Conservation (phyloP, 805 yeast species). For the Pichia insulana region DNA sequence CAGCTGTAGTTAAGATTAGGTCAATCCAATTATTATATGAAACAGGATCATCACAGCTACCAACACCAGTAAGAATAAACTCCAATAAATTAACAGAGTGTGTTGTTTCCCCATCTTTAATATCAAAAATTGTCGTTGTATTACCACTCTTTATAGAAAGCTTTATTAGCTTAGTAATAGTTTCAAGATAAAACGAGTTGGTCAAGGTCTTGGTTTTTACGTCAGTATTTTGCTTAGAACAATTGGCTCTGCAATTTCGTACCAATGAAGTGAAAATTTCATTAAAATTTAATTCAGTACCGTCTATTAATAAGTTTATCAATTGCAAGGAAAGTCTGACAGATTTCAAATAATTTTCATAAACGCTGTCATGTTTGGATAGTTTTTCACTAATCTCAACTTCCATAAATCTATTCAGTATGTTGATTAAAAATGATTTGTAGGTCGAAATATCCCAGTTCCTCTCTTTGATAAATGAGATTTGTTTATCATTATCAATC, state of each 20-base stretch:
- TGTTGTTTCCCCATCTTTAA: neutral
- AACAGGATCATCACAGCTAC: slow-evolving; percentile 15
- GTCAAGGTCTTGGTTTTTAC: neutral
- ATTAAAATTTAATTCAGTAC: slow-evolving; percentile 46
- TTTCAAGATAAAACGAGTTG: slow-evolving; percentile 17
- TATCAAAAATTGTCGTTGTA: slow-evolving; percentile 5
- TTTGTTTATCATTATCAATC: slow-evolving; percentile 36
- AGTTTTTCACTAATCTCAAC: slow-evolving; percentile 16
- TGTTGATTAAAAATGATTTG: slow-evolving; percentile 43
- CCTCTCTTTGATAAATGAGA: slow-evolving; percentile 33
- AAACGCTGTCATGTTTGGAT: slow-evolving; percentile 6
- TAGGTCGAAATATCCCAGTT: slow-evolving; percentile 52
- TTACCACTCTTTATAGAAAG: slow-evolving; percentile 18
- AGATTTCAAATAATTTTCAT: slow-evolving; percentile 29
- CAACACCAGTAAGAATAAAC: slow-evolving; percentile 21
- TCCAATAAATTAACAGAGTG: slow-evolving; percentile 16
- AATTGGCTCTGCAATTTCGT: slow-evolving; percentile 6
- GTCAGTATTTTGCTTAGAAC: neutral
- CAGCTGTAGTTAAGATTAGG: slow-evolving; percentile 17
- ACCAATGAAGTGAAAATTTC: slow-evolving; percentile 17
- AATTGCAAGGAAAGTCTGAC: slow-evolving; percentile 37
- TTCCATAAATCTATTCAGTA: slow-evolving; percentile 39
- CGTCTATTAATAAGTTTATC: slow-evolving; percentile 41
- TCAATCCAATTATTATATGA: slow-evolving; percentile 24
- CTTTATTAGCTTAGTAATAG: slow-evolving; percentile 19